Base-by-base conservation (phyloP, 352 stramenopile species). In the Globisporangium cystogenes region DNA sequence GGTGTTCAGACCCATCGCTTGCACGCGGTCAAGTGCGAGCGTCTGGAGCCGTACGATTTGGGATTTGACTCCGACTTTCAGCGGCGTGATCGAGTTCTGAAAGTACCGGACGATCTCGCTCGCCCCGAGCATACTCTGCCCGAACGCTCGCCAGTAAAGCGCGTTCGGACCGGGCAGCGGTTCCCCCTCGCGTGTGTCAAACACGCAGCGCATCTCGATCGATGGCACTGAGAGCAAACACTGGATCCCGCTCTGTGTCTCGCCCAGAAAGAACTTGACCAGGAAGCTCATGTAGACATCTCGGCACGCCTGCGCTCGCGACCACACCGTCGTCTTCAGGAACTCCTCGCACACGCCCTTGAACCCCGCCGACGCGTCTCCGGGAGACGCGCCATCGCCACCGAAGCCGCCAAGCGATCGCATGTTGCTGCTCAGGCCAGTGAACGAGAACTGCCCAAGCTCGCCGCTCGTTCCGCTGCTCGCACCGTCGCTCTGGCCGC, bases 241-340 rank as follows among this genome's bases (percentile, higher is more conserved):
- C 29, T 86, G 67, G 15, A 92, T 59, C 6, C 76, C 74, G 33
- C 44, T 60, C 1, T 53, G 59, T 0, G 48, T 80, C 27, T 88
- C 78, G 7, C 75, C 73, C 16, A 73, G 31, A 6, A 87, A 70
- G 37, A 87, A 86, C 58, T 82, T 82, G 4, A 88, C 77, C 27
- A 95, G 44, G 48, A 91, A 92, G 21, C 68, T 65, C 69, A 82
- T 83, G 55, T 91, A 95, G 14, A 93, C 54, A 53, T 95, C 84
- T 14, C 70, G 72, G 61, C 64, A 69, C 8, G 56, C 48, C n/a
- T 50, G 60, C 20, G 82, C 78, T 39, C 71, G 81, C 27, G 49
- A 57, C 66, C 67, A 77, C 6, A 95, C 67, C 3, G 65, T 60
- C 1, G 67, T 78, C 48, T 65, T 75, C n/a, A 93, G 56, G 55